Base-by-base conservation (phyloP, 129 eudicot species). In the Scalesia atractyloides region DNA sequence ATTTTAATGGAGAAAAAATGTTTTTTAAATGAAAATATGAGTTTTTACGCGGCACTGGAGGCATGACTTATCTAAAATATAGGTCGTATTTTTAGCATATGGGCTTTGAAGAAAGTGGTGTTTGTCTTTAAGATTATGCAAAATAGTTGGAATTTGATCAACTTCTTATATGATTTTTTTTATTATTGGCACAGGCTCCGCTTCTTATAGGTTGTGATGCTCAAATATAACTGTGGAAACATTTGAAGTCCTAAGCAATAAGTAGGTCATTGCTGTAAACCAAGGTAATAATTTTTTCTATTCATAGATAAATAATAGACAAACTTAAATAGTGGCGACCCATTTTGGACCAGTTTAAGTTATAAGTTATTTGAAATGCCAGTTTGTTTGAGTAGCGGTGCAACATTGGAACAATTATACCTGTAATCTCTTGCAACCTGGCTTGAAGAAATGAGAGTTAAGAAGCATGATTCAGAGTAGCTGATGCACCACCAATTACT, bases 141-240 rank as follows among this genome's bases (percentile, higher is more conserved):
- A 20, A 37, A 41, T 11, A 39, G 13, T 22, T 30, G 34, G 9
- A 9, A 37, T 37, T 37, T 51, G 57, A n/a, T 9, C 20, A 19
- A 0, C n/a, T n/a, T n/a, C n/a, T n/a, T n/a, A n/a, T n/a, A n/a
- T n/a, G n/a, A n/a, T n/a, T n/a, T n/a, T n/a, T n/a, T n/a, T n/a
- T 36, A 36, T 2, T 36, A 46, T 56, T 61, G 61, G 16, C 81
- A 77, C 86, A 94, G 98, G 93, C 98, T 70, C 97, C 97, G 7
- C 94, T 95, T 75, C 79, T 95, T 71, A 70, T 95, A 54, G 99
- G 99, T 19, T 95, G 97, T 83, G 99, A 95, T 83, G 96, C 90
- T 60, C 82, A 79, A 90, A 88, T 78, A 86, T 90, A 85, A 83
- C 89, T 17, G 76, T 87, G 7, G 94, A 90, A 80, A 90, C 99